Percentiles rank a stretch among this genome's conserved stretches.
Evolutionary conservation across 2,329 filamentous ascomycete species (phyloP).

Genomic region (Fusarium incarnatum): DNA sequence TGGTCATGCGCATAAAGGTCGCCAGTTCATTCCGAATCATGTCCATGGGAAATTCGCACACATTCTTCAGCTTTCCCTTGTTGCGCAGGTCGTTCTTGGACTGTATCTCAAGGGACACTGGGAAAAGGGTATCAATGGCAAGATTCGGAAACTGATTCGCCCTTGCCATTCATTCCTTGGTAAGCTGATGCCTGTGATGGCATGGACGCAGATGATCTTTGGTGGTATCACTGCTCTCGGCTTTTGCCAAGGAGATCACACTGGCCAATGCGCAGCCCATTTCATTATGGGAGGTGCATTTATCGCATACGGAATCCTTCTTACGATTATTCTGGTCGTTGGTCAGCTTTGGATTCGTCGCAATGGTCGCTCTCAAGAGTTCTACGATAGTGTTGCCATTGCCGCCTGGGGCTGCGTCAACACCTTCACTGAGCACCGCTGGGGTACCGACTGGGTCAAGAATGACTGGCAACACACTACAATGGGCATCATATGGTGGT

Average conservation of each 20-base stretch:
- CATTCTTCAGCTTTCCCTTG: constrained; percentile 81
- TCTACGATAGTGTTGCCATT: constrained; percentile 93
- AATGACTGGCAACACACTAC: constrained; percentile 98
- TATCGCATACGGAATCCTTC: constrained; percentile 89
- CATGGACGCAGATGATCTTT: constrained; percentile 96
- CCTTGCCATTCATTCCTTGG: constrained; percentile 83
- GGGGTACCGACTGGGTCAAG: constrained; percentile 88
- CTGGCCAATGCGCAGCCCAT: constrained; percentile 93
- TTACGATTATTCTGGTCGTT: constrained; percentile 87
- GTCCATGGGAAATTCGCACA: constrained; percentile 85
- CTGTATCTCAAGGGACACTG: constrained; percentile 91
- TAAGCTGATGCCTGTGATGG: constrained; percentile 85
- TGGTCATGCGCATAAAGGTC: constrained; percentile 89
- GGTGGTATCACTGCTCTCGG: constrained; percentile 92
- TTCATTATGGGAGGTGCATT: constrained; percentile 99
- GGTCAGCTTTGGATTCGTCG: constrained; percentile 88
- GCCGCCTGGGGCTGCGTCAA: constrained; percentile 97
- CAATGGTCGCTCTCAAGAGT: constrained; percentile 91
- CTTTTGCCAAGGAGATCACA: constrained; percentile 91
- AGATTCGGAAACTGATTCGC: constrained; percentile 78
- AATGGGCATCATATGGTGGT: constrained; percentile 99
- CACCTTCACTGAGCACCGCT: constrained; percentile 96
- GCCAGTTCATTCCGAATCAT: constrained; percentile 81
- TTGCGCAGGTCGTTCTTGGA: constrained; percentile 81
- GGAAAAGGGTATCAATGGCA: constrained; percentile 83